Evolutionary conservation across 108 stramenopile genomes (phyloP), one percentile per base, ranked within the genome.

Genomic region (Skeletonema potamos): DNA sequence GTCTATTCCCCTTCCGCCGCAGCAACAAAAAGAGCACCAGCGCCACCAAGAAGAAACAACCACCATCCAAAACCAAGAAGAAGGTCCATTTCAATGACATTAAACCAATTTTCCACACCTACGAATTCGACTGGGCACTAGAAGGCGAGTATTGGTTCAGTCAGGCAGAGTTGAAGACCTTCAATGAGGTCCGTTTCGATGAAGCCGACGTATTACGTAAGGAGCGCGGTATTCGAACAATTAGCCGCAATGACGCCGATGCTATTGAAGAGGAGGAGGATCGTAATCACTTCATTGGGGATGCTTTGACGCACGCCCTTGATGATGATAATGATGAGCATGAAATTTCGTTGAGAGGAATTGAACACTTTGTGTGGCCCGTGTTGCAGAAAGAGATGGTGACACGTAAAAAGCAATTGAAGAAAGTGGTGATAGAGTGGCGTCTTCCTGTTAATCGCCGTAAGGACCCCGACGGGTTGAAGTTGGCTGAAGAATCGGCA

Each of bases 121-220:
- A 74, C 24, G 48, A 51, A 56, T 74, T 74, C 64, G 64, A 74
- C 73, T 74, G 73, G 73, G 48, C 33, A 12, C 34, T 74, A 18
- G 73, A 74, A 41, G 15, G 29, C 27, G 56, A 18, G 1, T 58
- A 64, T 33, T 74, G 73, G 73, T 74, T 36, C 37, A 43, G 26
- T 55, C 20, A 51, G 11, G 54, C 0, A 17, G 73, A 74, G 26
- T 55, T 74, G 4, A 74, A 74, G 32, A n/a, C 10, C 9, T 57
- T 74, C 43, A 66, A 58, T 28, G 73, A 74, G 33, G 27, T 33
- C 11, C 64, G 73, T 1, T 74, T 65, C 64, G 64, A 74, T 33
- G 73, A 74, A n/a, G 73, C 73, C 64, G 64, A 74, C 30, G 64
- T 64, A 22, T 36, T 74, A 13, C 73, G 73, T 6, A 64, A 65